phyloP scores from a whole-genome alignment of 2,329 filamentous ascomycete genomes.

The Botrytis galanthina region DNA sequence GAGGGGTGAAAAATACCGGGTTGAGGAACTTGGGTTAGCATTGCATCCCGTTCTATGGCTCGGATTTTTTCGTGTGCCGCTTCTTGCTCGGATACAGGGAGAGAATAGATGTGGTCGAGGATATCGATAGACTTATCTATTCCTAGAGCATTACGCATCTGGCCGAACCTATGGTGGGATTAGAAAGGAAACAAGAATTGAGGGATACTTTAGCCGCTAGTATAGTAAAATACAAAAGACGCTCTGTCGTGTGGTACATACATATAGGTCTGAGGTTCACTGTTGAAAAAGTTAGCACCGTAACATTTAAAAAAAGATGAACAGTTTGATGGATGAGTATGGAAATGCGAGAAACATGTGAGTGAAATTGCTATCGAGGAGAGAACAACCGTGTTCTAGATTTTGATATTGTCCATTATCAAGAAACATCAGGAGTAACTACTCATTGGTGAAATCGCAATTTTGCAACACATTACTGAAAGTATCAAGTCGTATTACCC shows the following conservation, averaged over 20 bases:
- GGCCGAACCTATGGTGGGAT: conserved; percentile 79
- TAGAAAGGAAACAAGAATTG: not conserved
- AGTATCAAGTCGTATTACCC: not conserved
- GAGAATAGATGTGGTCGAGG: conserved; percentile 77
- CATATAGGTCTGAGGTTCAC: conserved; percentile 22
- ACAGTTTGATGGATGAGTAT: not conserved
- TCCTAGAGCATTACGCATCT: conserved; percentile 75
- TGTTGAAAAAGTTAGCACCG: not conserved
- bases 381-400: not conserved
- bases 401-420: not conserved
- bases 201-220: not conserved
- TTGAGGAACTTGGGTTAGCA: conserved; percentile 77
- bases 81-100: conserved; percentile 61
- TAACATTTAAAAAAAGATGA: too few species aligned
- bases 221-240: not conserved
- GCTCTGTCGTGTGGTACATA: not conserved
- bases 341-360: not conserved
- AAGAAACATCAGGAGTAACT: not conserved
- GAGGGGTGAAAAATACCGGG: conserved; percentile 66
- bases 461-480: too few species aligned
- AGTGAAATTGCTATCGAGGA: not conserved
- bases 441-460: not conserved
- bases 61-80: conserved; percentile 72
- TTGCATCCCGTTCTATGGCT: conserved; percentile 75
- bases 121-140: conserved; percentile 79